Evolutionary conservation across 768 basidiomycete genomes (phyloP).

Genomic region (Phlebiopsis flavidoalba): DNA sequence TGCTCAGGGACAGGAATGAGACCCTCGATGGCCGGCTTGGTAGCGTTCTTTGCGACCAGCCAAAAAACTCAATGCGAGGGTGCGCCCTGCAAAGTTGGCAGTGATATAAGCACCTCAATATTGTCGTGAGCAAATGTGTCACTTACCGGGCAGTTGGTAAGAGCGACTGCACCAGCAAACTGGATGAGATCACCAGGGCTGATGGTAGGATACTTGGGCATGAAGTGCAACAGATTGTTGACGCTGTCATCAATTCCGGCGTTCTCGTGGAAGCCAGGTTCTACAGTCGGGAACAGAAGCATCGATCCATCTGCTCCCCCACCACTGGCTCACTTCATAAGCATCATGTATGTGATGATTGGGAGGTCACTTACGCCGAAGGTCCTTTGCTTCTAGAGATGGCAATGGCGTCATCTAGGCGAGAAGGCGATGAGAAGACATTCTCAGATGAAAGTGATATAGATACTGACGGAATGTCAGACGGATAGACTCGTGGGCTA

Average conservation of each 20-base stretch:
- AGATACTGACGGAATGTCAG: constrained; percentile 20
- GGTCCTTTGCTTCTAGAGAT: constrained; percentile 12
- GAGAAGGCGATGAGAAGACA: constrained; percentile 13
- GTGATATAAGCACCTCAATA: constrained; percentile 36
- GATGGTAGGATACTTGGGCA: constrained; percentile 29
- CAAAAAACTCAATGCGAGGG: constrained; percentile 21
- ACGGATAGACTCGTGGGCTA: constrained; percentile 20
- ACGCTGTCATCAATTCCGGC: constrained; percentile 32
- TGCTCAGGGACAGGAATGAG: constrained; percentile 19
- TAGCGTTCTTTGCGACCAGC: neutral
- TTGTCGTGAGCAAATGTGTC: neutral
- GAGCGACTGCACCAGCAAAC: constrained; percentile 40
- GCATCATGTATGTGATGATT: too few species aligned
- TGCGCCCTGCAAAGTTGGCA: constrained; percentile 27
- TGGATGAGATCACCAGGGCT: constrained; percentile 44
- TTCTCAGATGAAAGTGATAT: constrained; percentile 12
- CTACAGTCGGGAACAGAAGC: constrained; percentile 38
- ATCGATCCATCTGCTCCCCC: constrained; percentile 43
- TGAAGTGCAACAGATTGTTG: constrained; percentile 27
- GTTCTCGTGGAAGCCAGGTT: constrained; percentile 25
- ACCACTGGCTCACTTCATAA: constrained; percentile 11
- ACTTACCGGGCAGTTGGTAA: constrained; percentile 32
- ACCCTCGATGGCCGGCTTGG: constrained; percentile 15
- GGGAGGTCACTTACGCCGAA: constrained; percentile 8
- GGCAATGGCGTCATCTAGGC: constrained; percentile 19